A percentile compares a stretch with the other conserved stretches of the same genome.
These are phyloP conservation scores for Ambrosiella cleistominuta DNA, from an alignment of 2,329 filamentous ascomycete species.

Conservation along the genomic window DNA sequence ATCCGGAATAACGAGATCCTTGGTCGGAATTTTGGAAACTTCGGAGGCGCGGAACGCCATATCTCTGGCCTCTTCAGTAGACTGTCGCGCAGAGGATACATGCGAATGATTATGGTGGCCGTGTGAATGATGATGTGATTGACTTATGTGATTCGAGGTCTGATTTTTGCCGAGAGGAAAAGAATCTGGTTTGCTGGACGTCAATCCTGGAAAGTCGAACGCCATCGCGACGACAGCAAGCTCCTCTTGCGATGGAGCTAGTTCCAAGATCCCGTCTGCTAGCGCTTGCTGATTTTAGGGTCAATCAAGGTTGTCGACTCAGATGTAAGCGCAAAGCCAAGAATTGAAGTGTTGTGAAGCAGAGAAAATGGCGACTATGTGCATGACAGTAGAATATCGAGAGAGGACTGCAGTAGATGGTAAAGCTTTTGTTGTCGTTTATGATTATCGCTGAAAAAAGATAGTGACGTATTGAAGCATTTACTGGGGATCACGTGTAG, in stretches of 20 bases:
- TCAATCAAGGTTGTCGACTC: neutral
- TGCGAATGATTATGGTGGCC: slow-evolving; percentile 5
- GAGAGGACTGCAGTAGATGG: neutral
- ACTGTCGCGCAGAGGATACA: slow-evolving; percentile 2
- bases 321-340: too few species aligned
- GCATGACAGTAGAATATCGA: neutral
- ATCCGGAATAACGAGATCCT: slow-evolving; percentile 32
- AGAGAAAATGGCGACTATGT: neutral
- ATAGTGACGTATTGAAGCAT: slow-evolving; percentile 3
- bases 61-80: slow-evolving; percentile 35
- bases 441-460: neutral
- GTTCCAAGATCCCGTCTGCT: neutral
- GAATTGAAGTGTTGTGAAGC: neutral
- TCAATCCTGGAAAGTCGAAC: slow-evolving; percentile 2
- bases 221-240: neutral
- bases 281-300: neutral
- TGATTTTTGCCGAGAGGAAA: neutral
- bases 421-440: neutral
- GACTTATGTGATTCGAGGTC: neutral
- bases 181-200: slow-evolving; percentile 3
- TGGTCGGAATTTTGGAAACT: slow-evolving; percentile 8
- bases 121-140: neutral
- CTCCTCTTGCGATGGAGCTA: neutral
- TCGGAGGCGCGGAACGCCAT: slow-evolving; percentile 12
- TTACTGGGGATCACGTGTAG: slow-evolving; percentile 3